Evolutionary conservation across 164 flowering plant species (phyloP).

Genomic region (Chimonanthus praecox): DNA sequence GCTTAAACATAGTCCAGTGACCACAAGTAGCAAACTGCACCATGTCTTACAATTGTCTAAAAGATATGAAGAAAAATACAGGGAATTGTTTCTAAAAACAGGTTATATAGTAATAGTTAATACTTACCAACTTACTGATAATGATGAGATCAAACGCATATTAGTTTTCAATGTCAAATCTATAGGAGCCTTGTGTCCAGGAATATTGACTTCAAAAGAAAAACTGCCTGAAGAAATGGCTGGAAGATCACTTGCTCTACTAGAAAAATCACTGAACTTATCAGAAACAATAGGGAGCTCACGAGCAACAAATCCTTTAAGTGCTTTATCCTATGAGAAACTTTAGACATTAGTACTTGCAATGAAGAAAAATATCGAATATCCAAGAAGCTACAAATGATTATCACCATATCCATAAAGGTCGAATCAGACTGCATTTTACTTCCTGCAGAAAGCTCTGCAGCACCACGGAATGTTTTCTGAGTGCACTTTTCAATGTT

Average conservation of each 20-base stretch:
- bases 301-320: conserved; percentile 63
- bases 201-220: conserved; percentile 39
- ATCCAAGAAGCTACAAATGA: neutral
- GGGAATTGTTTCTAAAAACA: neutral
- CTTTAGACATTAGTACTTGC: neutral
- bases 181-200: conserved; percentile 58
- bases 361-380: neutral
- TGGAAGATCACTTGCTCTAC: conserved; percentile 23
- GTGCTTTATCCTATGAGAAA: conserved; percentile 48
- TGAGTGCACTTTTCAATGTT: conserved; percentile 39
- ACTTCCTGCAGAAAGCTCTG: conserved; percentile 55
- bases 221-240: conserved; percentile 22
- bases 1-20: too few relatives aligned
- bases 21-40: too few relatives aligned
- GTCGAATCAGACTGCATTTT: conserved; percentile 29
- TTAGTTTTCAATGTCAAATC: conserved; percentile 80
- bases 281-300: conserved; percentile 27
- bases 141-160: conserved; percentile 62
- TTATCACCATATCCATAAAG: conserved; percentile 63
- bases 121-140: conserved; percentile 73
- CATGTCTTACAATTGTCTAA: too few relatives aligned
- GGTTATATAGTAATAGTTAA: neutral
- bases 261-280: conserved; percentile 28
- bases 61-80: too few relatives aligned
- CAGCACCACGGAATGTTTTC: conserved; percentile 58